phyloP scores from a whole-genome alignment of 768 basidiomycete species.

The Mycena indigotica region DNA sequence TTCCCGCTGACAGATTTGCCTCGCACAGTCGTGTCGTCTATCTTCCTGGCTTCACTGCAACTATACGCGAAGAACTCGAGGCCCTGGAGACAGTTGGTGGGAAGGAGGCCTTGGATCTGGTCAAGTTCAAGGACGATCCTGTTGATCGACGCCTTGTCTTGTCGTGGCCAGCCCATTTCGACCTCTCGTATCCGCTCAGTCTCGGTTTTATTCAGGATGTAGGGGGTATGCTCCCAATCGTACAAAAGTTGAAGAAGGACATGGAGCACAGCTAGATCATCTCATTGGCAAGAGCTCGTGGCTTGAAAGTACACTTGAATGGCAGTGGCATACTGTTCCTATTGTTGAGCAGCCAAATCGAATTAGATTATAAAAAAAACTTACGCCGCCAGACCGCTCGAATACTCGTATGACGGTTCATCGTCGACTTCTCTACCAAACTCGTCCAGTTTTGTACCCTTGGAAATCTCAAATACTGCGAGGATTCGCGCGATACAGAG shows the following conservation, averaged over 20 bases:
- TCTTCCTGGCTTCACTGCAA: conserved; percentile 61
- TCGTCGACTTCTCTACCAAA: background rate
- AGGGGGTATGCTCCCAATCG: conserved; percentile 48
- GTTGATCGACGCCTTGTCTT: conserved; percentile 45
- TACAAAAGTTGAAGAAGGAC: conserved; percentile 39
- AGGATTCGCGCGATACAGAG: background rate
- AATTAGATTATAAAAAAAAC: background rate
- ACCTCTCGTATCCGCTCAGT: conserved; percentile 44
- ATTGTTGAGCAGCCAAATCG: background rate
- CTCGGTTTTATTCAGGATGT: conserved; percentile 48
- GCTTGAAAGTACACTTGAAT: background rate
- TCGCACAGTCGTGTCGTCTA: conserved; percentile 55
- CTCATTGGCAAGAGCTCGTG: too few relatives aligned
- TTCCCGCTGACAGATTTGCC: conserved; percentile 45
- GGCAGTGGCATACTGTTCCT: background rate
- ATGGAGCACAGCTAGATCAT: conserved; percentile 17
- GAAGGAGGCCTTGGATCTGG: conserved; percentile 43
- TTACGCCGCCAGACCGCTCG: background rate
- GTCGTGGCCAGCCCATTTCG: conserved; percentile 51
- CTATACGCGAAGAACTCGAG: conserved; percentile 54
- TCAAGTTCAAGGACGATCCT: conserved; percentile 50
- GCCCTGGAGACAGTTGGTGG: conserved; percentile 58
- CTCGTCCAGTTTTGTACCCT: background rate
- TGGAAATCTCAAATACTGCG: background rate
- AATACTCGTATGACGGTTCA: background rate